Evolutionary conservation across 805 yeast genomes (phyloP), one percentile per base, ranked within the genome.

Genomic region (Ogataea dorogensis): DNA sequence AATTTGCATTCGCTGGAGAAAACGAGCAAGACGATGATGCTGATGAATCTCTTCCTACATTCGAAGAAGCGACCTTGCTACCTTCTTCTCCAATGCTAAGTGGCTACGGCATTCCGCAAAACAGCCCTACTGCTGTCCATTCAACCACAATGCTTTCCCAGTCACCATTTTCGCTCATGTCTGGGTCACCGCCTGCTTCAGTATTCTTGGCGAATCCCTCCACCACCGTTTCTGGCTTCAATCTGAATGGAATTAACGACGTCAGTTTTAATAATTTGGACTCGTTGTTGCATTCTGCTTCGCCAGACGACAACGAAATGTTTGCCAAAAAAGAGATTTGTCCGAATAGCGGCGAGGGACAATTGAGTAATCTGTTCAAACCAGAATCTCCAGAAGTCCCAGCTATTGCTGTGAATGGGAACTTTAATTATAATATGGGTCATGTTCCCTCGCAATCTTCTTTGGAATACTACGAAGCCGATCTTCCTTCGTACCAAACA

Each of bases 61-160:
- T 81, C 56, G 84, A 80, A 50, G 81, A 81, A 48, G 87, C 86
- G 0, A 65, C 64, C n/a, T 56, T 70, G 8, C 58, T 50, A 13
- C 71, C 74, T 5, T 61, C 71, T 0, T 74, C 82, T 0, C 75
- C 78, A 10, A 51, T 44, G 54, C 58, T 60, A 50, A 43, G 51
- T 4, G 61, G 64, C 3, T 66, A 71, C 7, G 51, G 59, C 7
- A 49, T 59, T 11, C 49, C 73, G 23, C 31, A 18, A 24, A 38
- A 38, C 25, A 14, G 36, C 17, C 59, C 74, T 2, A 45, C 62
- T 7, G 62, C 71, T 1, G 48, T 65, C 33, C 45, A 49, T 20
- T 44, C 49, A 3, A 39, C 42, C 5, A 56, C 57, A 3, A 29
- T 51, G 29, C 53, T 60, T 2, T 69, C 70, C 5, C 67, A 63